phyloP scores from a whole-genome alignment of 1,139 yeast genomes.

The Pneumocystis wakefieldiae region DNA sequence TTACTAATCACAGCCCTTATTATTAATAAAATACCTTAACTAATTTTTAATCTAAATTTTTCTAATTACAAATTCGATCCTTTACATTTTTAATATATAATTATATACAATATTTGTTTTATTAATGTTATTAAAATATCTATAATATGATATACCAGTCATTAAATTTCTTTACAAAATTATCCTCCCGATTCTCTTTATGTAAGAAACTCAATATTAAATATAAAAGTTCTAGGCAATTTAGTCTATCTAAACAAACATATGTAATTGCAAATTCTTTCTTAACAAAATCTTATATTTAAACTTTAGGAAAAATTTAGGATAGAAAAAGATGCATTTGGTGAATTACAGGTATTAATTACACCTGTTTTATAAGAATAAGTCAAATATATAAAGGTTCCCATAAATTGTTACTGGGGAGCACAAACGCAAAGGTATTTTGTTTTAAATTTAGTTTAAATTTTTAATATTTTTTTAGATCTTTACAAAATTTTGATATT shows the following conservation, averaged over 20 bases:
- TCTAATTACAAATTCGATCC: too few species aligned
- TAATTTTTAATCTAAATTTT: too few species aligned
- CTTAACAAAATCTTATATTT: background rate
- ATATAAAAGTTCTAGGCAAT: background rate
- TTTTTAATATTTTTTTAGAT: slow-evolving; percentile 16
- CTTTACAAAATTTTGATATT: slow-evolving; percentile 82
- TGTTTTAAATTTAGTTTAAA: background rate
- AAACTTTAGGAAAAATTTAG: slow-evolving; percentile 28
- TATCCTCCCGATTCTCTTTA: background rate
- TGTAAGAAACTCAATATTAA: background rate
- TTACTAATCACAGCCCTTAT: background rate
- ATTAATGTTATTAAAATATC: background rate
- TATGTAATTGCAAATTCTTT: background rate
- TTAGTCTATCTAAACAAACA: background rate
- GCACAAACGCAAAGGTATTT: slow-evolving; percentile 83
- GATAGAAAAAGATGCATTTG: slow-evolving; percentile 89
- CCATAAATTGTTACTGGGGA: slow-evolving; percentile 79
- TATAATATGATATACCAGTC: background rate
- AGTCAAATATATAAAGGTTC: slow-evolving; percentile 47
- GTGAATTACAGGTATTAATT: slow-evolving; percentile 32
- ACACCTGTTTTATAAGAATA: background rate
- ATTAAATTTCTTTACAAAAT: background rate
- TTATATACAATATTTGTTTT: background rate
- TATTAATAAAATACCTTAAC: too few species aligned
- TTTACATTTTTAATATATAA: background rate